A percentile compares a stretch with the other conserved stretches of the same genome.
Conservation (phyloP, 495 filamentous ascomycete species). For the Aspergillus conjunctus region DNA sequence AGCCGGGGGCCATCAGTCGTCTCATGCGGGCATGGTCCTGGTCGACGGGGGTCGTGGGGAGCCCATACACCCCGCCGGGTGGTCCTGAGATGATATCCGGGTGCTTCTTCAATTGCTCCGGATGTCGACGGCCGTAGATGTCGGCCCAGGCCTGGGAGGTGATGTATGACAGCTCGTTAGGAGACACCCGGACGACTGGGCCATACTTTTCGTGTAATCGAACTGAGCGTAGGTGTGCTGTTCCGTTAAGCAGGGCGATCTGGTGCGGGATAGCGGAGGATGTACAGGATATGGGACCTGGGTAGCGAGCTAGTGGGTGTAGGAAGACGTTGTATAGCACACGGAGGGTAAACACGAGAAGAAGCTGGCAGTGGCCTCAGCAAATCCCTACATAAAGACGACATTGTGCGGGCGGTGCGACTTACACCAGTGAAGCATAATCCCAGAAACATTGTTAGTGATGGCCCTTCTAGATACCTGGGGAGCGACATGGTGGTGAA, state of each 20-base stretch:
- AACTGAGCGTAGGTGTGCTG: slow-evolving; percentile 3
- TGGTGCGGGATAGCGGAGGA: slow-evolving; percentile 2
- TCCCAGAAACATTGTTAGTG: neutral
- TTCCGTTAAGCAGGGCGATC: neutral
- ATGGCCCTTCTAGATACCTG: neutral
- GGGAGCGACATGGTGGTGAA: neutral
- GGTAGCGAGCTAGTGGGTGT: slow-evolving; percentile 6
- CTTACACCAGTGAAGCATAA: neutral
- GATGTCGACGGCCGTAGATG: slow-evolving; percentile 1
- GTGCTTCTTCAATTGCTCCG: neutral
- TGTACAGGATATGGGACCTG: neutral
- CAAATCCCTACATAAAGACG: neutral
- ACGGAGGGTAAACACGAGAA: neutral
- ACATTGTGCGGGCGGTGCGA: neutral
- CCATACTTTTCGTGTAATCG: slow-evolving; percentile 4
- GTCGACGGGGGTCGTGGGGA: neutral
- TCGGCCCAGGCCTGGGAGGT: slow-evolving; percentile 8
- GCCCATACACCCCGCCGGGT: neutral
- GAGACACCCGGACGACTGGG: neutral
- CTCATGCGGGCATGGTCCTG: slow-evolving; percentile 7
- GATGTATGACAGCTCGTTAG: slow-evolving; percentile 3
- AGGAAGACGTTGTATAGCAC: slow-evolving; percentile 12
- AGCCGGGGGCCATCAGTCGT: neutral
- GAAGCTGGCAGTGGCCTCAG: neutral
- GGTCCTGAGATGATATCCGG: neutral